Base-by-base conservation (phyloP, 2,329 filamentous ascomycete genomes). In the Penicillium hordei region DNA sequence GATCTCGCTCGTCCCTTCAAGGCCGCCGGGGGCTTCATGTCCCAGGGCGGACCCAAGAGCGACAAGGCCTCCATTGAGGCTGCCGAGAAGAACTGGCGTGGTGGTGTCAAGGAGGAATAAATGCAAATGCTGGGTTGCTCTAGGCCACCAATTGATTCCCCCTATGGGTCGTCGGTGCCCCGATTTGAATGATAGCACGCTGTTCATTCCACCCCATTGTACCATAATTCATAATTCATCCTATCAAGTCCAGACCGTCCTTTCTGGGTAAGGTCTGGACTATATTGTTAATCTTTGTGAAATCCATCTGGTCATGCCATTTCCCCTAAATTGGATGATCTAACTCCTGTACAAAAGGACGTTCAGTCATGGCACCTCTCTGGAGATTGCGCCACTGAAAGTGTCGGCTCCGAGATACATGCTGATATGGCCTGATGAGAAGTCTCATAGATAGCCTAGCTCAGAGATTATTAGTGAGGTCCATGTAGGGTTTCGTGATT, bases 1-100 rank as follows among this genome's bases (percentile, higher is more conserved):
- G 94, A 99, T 65, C 85, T 99, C 68, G 94, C 95, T 86, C 86
- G 94, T 61, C 94, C 94, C 63, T 99, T 95, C 89, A 99, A 97
- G 88, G 84, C 87, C 50, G 78, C 84, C 60, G 88, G 84, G 60
- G 92, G 93, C 52, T 84, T 97, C 75, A 92, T 96, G 89, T 84
- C 85, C 56, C 73, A 77, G 68, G 81, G 83, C 31, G 83, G 89
- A 67, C 85, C 89, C 66, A 92, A 95, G 84, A 96, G 90, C 75
- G 94, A 99, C 78, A 91, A 93, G 84, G 92, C 93, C 80, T 87
- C 89, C 56, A 74, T 81, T 55, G 78, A 81, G 69, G 74, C 69
- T 40, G 79, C 79, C 8, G 79, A 81, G 72, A 77, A 78, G 70
- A 77, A 78, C 66, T 80, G 76, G 67, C 75, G 78, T 50, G 79